These are phyloP conservation scores for Boletales sp. DNA, from an alignment of 768 basidiomycete species.

Conservation along the genomic window DNA sequence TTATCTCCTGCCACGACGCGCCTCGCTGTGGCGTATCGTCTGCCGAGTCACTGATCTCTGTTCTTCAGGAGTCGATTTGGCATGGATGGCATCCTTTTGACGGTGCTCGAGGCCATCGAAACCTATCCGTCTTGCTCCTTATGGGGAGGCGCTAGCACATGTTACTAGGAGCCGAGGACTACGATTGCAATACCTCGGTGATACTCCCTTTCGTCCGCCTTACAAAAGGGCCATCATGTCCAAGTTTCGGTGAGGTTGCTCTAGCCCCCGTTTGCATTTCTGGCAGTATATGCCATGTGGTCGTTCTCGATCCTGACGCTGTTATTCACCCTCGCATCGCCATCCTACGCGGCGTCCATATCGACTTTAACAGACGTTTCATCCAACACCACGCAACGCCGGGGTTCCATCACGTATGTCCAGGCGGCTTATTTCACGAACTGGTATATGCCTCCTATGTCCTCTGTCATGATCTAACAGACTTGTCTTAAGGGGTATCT, in stretches of 20 bases:
- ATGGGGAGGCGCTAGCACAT: constrained; percentile 3
- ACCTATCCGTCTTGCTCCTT: constrained; percentile 14
- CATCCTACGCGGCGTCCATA: constrained; percentile 10
- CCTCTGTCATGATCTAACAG: not conserved
- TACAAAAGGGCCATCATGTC: constrained; percentile 14
- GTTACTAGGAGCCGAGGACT: constrained; percentile 12
- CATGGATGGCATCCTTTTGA: constrained; percentile 1
- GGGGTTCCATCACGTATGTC: constrained; percentile 21
- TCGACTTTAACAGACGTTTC: not conserved
- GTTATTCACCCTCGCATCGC: not conserved
- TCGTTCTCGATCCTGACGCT: constrained; percentile 7
- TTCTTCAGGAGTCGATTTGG: constrained; percentile 6
- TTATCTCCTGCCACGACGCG: constrained; percentile 6
- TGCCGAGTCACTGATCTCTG: constrained; percentile 3
- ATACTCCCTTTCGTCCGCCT: not conserved
- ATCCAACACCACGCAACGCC: constrained; percentile 6
- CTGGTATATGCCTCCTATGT: constrained; percentile 18
- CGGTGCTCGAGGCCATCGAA: constrained; percentile 3
- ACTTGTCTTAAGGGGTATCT: constrained; percentile 45
- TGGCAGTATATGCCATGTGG: constrained; percentile 2
- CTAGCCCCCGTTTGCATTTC: not conserved
- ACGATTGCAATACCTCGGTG: constrained; percentile 4
- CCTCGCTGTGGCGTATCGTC: constrained; percentile 9
- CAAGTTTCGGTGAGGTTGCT: not conserved
- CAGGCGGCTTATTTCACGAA: constrained; percentile 37